Evolutionary conservation across 352 stramenopile species (phyloP).

Genomic region (Pythium guiyangense): DNA sequence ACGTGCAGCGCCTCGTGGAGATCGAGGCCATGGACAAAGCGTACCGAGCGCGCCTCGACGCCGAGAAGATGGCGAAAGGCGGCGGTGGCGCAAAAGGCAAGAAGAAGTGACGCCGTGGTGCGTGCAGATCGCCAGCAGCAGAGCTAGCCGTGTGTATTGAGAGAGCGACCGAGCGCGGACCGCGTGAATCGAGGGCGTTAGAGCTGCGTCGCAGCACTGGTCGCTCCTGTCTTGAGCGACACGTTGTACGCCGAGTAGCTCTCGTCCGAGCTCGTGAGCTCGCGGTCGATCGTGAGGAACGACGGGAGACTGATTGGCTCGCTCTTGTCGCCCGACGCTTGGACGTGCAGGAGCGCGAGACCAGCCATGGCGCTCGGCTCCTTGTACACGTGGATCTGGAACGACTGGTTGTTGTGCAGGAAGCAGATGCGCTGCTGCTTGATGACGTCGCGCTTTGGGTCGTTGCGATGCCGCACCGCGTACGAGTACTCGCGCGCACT

Average conservation of each 20-base stretch:
- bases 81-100: slow-evolving; percentile 50
- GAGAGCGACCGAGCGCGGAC: too few relatives aligned
- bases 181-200: slow-evolving; percentile 1
- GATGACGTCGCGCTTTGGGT: slow-evolving; percentile 68
- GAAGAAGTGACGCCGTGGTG: slow-evolving; percentile 24
- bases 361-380: slow-evolving; percentile 55
- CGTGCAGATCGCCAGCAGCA: neutral
- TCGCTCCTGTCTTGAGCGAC: slow-evolving; percentile 37
- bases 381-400: slow-evolving; percentile 87
- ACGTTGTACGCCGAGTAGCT: slow-evolving; percentile 81
- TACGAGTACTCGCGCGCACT: slow-evolving; percentile 82
- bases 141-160: too few relatives aligned
- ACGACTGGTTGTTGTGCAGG: slow-evolving; percentile 82
- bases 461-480: slow-evolving; percentile 68
- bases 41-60: slow-evolving; percentile 36
- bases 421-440: slow-evolving; percentile 89
- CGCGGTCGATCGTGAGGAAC: slow-evolving; percentile 70
- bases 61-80: slow-evolving; percentile 44
- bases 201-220: slow-evolving; percentile 10
- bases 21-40: slow-evolving; percentile 59
- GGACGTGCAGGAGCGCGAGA: slow-evolving; percentile 69
- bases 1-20: slow-evolving; percentile 37
- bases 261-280: slow-evolving; percentile 51
- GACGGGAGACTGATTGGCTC: slow-evolving; percentile 58
- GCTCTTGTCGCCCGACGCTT: slow-evolving; percentile 59